A percentile compares a stretch with the other conserved stretches of the same genome.
Conservation (phyloP, 345 rosid genomes). For the Isatis tinctoria region DNA sequence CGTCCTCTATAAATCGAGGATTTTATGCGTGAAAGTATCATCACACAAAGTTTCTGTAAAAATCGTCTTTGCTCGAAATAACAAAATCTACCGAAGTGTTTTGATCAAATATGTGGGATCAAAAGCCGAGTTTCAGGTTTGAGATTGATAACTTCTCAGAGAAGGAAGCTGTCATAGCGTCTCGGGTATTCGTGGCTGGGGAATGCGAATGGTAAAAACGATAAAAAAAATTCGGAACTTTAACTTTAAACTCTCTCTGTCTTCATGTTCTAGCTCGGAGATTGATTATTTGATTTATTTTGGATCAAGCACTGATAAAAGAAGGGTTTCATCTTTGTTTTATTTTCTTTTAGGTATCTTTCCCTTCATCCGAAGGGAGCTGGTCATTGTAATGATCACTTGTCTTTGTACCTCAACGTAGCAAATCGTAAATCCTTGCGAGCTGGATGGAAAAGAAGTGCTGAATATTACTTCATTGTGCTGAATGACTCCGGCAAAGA, state of each 20-base stretch:
- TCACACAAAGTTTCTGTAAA: not conserved
- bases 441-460: no score
- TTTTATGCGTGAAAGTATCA: not conserved
- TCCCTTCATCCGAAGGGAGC: no score
- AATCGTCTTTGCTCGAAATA: not conserved
- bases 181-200: not conserved
- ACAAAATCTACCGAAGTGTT: no score
- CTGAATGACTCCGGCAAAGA: constrained; percentile 17
- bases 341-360: no score
- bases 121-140: not conserved
- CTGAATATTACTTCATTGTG: not conserved
- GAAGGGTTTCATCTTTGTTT: no score
- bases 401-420: no score
- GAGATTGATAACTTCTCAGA: constrained; percentile 10
- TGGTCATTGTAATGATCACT: no score
- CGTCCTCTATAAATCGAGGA: not conserved
- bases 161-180: not conserved
- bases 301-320: no score
- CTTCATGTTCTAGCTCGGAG: not conserved
- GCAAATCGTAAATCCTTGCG: no score
- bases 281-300: no score
- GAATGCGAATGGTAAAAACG: constrained; percentile 16
- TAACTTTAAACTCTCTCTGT: not conserved
- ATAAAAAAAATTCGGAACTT: not conserved
- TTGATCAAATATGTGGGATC: not conserved